Base-by-base conservation (phyloP, 176 grass and related monocot genomes). In the Aegilops umbellulata region DNA sequence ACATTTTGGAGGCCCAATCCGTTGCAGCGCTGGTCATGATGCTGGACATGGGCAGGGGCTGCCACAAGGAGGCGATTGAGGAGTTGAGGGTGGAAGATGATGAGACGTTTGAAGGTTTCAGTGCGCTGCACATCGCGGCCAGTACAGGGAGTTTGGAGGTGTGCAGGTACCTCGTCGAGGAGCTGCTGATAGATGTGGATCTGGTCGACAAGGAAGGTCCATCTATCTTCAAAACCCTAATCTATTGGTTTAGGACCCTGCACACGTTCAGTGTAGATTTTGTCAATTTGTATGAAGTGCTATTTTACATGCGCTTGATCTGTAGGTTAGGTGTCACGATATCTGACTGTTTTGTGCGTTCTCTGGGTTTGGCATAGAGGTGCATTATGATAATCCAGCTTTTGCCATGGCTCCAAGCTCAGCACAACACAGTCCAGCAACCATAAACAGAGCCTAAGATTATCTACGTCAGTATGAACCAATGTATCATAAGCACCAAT, bases 11-110 rank as follows among this genome's bases (percentile, higher is more conserved):
- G 6, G n/a, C 36, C 67, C 10, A 23, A 73, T 44, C 36, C 6
- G 38, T 13, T 44, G 36, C 69, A 73, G 69, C 6, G 22, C 36
- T 73, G 36, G 69, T 73, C 10, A 24, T 44, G 69, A 14, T 73
- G 69, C n/a, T 73, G 38, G 69, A 73, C 38, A 25, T 25, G 36
- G 69, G 69, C 69, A 73, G 69, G 69, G 69, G 69, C 69, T n/a
- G 38, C 38, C n/a, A 12, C 69, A 73, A 44, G 69, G 38, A 73
- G 38, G 69, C 0, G n/a, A 73, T 73, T 73, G 69, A 73, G 69
- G 36, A n/a, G 1, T 13, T 73, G 69, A 73, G 69, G 69, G 69
- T 73, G 22, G 69, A 73, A 15, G 36, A 73, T 8, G n/a, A 14
- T 2, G n/a, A 6, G 7, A 6, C 25, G 5, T n/a, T 25, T 11